These are phyloP conservation scores for Fusarium sp. DNA, from an alignment of 2,329 filamentous ascomycete species.

Conservation along the genomic window DNA sequence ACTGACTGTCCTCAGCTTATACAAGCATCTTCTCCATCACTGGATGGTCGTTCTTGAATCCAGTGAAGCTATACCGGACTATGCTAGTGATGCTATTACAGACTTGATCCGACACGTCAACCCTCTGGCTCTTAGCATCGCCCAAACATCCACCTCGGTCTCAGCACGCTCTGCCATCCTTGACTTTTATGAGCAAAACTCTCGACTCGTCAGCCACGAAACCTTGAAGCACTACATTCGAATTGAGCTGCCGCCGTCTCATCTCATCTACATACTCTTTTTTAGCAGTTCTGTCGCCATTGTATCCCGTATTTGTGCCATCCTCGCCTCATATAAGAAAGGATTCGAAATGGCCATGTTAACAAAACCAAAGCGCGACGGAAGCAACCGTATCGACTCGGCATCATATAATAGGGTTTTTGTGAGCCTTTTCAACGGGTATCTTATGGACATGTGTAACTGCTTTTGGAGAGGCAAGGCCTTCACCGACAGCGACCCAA, in stretches of 20 bases:
- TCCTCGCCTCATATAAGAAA: slow-evolving; percentile 78
- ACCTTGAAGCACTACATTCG: slow-evolving; percentile 65
- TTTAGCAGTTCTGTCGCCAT: slow-evolving; percentile 73
- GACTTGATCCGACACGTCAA: slow-evolving; percentile 62
- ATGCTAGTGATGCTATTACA: slow-evolving; percentile 54
- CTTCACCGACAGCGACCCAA: slow-evolving; percentile 73
- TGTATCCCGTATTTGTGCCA: slow-evolving; percentile 74
- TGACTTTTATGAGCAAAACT: slow-evolving; percentile 75
- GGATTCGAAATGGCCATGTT: slow-evolving; percentile 75
- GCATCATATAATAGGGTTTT: slow-evolving; percentile 66
- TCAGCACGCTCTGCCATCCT: slow-evolving; percentile 67
- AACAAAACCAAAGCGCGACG: slow-evolving; percentile 50
- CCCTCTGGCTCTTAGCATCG: slow-evolving; percentile 67
- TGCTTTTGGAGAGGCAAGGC: slow-evolving; percentile 81
- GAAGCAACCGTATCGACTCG: slow-evolving; percentile 47
- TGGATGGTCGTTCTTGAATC: slow-evolving; percentile 64
- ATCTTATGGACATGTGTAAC: slow-evolving; percentile 89
- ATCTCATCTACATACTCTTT: slow-evolving; percentile 76
- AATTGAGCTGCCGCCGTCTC: slow-evolving; percentile 74
- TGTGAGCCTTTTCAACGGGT: slow-evolving; percentile 81
- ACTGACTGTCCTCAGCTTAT: slow-evolving; percentile 71
- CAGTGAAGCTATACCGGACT: slow-evolving; percentile 49
- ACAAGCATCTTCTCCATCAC: slow-evolving; percentile 72
- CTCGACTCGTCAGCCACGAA: slow-evolving; percentile 65
- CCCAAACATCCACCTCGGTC: slow-evolving; percentile 62